Percentiles rank a stretch among this genome's conserved stretches.
Conservation (phyloP, 2,329 filamentous ascomycete species). For the Neopestalotiopsis clavispora region DNA sequence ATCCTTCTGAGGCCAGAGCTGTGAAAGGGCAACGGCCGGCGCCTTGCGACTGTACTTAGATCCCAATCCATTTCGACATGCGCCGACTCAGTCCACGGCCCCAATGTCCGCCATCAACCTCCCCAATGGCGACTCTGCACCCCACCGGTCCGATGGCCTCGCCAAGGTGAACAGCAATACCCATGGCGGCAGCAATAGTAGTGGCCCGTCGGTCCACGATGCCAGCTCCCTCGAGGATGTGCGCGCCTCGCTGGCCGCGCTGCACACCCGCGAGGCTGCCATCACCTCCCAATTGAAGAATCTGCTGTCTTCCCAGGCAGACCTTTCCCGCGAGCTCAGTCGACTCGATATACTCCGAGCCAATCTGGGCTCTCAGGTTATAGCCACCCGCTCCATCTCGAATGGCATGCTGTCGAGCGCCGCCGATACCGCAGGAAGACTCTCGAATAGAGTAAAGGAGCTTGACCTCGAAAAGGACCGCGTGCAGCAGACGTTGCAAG, state of each 20-base stretch:
- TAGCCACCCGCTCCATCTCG: constrained; percentile 81
- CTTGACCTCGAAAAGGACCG: constrained; percentile 91
- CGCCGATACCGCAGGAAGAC: constrained; percentile 81
- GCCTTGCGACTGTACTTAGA: not conserved
- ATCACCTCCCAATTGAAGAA: constrained; percentile 77
- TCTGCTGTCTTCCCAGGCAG: constrained; percentile 81
- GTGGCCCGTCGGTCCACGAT: constrained; percentile 60
- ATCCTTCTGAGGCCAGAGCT: not conserved
- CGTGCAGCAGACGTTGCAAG: constrained; percentile 86
- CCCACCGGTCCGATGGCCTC: constrained; percentile 17
- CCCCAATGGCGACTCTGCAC: constrained; percentile 38
- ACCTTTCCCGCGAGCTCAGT: constrained; percentile 83
- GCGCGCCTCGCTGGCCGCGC: constrained; percentile 73
- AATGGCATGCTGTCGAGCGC: constrained; percentile 90
- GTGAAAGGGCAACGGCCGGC: not conserved
- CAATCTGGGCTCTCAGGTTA: constrained; percentile 84
- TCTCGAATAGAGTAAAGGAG: constrained; percentile 84
- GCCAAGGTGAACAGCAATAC: constrained; percentile 30
- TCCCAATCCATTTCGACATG: constrained; percentile 31
- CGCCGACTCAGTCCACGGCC: constrained; percentile 32
- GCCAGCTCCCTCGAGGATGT: constrained; percentile 80
- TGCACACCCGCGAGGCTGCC: constrained; percentile 76
- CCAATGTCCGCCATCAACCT: constrained; percentile 40
- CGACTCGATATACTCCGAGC: constrained; percentile 89
- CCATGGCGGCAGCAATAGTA: not conserved